Conservation (phyloP, 345 rosid genomes). For the Pugionium cornutum region DNA sequence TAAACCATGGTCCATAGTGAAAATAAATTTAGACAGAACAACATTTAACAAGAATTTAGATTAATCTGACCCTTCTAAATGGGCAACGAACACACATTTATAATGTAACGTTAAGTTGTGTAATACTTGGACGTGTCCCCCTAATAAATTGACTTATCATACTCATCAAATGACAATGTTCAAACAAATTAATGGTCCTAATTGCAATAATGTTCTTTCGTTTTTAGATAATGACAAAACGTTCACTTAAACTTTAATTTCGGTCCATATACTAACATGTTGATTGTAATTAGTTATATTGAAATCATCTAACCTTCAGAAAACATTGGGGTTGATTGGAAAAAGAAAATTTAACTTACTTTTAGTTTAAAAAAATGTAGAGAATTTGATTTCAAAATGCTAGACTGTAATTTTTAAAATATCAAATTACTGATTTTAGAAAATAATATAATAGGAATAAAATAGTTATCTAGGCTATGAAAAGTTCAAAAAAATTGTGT, state of each 20-base stretch:
- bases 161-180: slow-evolving; percentile 34
- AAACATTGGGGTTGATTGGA: no score
- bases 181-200: slow-evolving; percentile 30
- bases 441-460: no score
- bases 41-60: slow-evolving; percentile 13
- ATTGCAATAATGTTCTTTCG: slow-evolving; percentile 27
- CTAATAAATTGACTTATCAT: slow-evolving; percentile 36
- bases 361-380: no score
- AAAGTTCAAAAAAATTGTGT: no score
- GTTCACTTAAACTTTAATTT: slow-evolving; percentile 13
- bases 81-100: slow-evolving; percentile 39
- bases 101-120: slow-evolving; percentile 31
- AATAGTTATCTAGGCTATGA: no score
- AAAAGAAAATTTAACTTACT: no score
- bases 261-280: slow-evolving; percentile 24
- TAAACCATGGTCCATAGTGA: slow-evolving; percentile 13
- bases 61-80: slow-evolving; percentile 29
- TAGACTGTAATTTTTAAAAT: no score
- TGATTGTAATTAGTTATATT: slow-evolving; percentile 16
- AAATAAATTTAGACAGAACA: slow-evolving; percentile 5
- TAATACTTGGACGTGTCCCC: slow-evolving; percentile 8
- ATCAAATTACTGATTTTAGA: no score
- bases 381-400: no score
- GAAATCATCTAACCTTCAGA: no score
- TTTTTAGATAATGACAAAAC: slow-evolving; percentile 31